Evolutionary conservation across 345 rosid genomes (phyloP).

Genomic region (Salix purpurea): DNA sequence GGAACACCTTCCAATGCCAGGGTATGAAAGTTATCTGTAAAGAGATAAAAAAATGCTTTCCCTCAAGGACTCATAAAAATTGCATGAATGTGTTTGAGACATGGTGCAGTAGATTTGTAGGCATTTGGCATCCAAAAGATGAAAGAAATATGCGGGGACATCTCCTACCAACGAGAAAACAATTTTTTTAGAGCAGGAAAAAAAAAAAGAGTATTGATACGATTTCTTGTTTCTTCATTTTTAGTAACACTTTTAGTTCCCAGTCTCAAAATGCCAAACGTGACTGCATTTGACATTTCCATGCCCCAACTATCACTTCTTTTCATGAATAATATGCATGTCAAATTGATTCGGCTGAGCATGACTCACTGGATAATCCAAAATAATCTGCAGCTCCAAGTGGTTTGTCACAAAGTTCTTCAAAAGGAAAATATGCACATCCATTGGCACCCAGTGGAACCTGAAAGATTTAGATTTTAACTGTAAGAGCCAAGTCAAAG

Average conservation of each 20-base stretch:
- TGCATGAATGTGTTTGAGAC: constrained; percentile 3
- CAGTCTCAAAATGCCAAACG: background rate
- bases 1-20: constrained; percentile 87
- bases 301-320: background rate
- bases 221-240: background rate
- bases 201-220: background rate
- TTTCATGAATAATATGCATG: background rate
- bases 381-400: constrained; percentile 98
- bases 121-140: background rate
- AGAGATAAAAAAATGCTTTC: background rate
- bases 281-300: background rate
- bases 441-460: constrained; percentile 81
- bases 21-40: constrained; percentile 83
- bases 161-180: background rate
- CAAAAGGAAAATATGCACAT: constrained; percentile 84
- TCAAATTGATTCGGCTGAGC: background rate
- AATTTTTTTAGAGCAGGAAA: background rate
- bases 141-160: background rate
- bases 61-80: background rate
- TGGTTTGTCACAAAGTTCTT: constrained; percentile 86
- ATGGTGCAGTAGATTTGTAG: background rate
- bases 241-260: background rate
- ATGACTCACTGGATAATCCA: constrained; percentile 86
- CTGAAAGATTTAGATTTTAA: constrained; percentile 27
- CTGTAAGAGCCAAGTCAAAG: background rate